Evolutionary conservation across 2,329 filamentous ascomycete species (phyloP).

Genomic region (Paracamarosporium sp.): DNA sequence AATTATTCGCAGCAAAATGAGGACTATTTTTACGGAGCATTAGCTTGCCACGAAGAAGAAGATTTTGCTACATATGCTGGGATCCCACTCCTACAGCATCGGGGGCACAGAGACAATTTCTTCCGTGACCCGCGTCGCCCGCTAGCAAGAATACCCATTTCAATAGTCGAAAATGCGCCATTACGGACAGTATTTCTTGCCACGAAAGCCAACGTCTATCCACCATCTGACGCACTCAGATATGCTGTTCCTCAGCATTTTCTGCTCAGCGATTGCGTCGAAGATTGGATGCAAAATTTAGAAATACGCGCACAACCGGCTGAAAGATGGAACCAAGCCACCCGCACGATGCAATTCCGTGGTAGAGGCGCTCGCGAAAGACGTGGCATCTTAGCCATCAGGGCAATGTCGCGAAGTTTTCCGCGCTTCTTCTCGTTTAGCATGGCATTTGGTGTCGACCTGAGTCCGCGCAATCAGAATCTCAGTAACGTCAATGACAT

Average conservation of each 20-base stretch:
- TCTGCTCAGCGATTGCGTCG: not conserved
- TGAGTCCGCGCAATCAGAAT: not conserved
- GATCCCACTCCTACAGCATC: not conserved
- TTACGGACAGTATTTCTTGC: not conserved
- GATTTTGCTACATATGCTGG: not conserved
- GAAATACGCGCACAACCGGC: not conserved
- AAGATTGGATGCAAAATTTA: not conserved
- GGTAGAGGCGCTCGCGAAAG: not conserved
- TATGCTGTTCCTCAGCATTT: not conserved
- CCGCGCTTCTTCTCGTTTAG: not conserved
- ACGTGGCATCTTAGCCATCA: not conserved
- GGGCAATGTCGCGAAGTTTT: not conserved
- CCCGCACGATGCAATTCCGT: not conserved
- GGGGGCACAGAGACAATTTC: not conserved
- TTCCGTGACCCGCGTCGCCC: not conserved
- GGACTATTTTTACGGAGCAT: not conserved
- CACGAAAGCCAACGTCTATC: not conserved
- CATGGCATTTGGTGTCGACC: not conserved
- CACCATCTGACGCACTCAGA: not conserved
- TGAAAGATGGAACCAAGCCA: not conserved
- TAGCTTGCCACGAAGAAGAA: not conserved
- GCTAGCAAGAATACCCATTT: not conserved
- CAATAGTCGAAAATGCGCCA: not conserved
- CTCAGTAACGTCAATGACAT: not conserved
- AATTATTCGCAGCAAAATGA: not conserved